A percentile compares a stretch with the other conserved stretches of the same genome.
phyloP scores from a whole-genome alignment of 495 filamentous ascomycete genomes.

The Aspergillus ellipticus region DNA sequence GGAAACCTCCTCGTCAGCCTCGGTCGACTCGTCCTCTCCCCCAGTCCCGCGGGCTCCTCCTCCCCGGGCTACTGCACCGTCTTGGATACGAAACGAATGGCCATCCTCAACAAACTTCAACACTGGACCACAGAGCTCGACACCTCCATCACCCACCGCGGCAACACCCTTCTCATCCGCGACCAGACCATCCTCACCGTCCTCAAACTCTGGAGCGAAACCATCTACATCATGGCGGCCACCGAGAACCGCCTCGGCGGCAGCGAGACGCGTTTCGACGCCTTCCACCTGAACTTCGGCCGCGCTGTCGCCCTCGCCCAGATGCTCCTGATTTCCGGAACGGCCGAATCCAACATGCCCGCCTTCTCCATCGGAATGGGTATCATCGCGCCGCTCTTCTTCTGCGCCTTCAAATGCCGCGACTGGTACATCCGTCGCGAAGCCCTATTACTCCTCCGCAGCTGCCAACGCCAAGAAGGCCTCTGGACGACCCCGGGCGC shows the following conservation, averaged over 20 bases:
- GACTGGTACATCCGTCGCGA: slow-evolving; percentile 15
- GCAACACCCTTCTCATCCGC: neutral
- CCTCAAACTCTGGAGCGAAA: slow-evolving; percentile 14
- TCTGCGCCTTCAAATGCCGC: slow-evolving; percentile 16
- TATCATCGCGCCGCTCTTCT: slow-evolving; percentile 15
- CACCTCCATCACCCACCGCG: neutral
- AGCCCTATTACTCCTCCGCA: slow-evolving; percentile 8
- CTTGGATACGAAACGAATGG: neutral
- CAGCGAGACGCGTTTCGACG: slow-evolving; percentile 10
- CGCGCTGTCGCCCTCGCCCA: slow-evolving; percentile 4
- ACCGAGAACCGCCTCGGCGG: neutral
- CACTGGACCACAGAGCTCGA: slow-evolving; percentile 3
- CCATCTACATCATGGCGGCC: slow-evolving; percentile 9
- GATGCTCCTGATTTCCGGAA: neutral
- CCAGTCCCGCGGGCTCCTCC: neutral
- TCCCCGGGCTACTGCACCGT: neutral
- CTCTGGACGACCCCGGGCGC: slow-evolving; percentile 6
- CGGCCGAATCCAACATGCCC: neutral
- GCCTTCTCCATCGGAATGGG: slow-evolving; percentile 15
- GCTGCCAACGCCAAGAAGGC: slow-evolving; percentile 12
- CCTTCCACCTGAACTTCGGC: slow-evolving; percentile 8
- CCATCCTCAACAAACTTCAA: slow-evolving; percentile 6
- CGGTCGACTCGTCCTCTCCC: slow-evolving; percentile 1
- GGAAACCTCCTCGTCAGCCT: slow-evolving; percentile 4
- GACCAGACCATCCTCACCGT: slow-evolving; percentile 4